Evolutionary conservation across 768 basidiomycete genomes (phyloP).

Genomic region (Lyophyllum shimeji): DNA sequence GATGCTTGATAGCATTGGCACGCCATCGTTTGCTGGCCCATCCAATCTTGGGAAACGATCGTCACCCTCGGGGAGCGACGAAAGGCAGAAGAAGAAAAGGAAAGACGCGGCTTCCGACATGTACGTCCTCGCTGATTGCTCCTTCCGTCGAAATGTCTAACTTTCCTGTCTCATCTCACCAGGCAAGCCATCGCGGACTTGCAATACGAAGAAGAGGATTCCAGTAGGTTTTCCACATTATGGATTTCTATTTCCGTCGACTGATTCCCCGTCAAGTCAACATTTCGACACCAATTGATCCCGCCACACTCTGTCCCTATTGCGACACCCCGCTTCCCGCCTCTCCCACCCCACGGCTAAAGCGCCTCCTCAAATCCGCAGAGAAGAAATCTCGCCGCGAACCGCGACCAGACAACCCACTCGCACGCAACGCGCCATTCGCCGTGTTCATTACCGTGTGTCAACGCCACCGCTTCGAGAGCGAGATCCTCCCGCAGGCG

Average conservation of each 20-base stretch:
- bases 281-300: constrained; percentile 45
- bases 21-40: constrained; percentile 11
- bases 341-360: constrained; percentile 58
- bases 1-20: constrained; percentile 36
- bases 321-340: constrained; percentile 72
- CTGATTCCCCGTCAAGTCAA: constrained; percentile 40
- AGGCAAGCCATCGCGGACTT: not conserved
- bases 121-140: constrained; percentile 9
- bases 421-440: constrained; percentile 58
- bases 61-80: constrained; percentile 32
- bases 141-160: not conserved
- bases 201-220: constrained; percentile 8
- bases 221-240: constrained; percentile 24
- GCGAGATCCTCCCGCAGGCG: constrained; percentile 69
- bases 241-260: not conserved
- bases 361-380: constrained; percentile 50
- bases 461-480: constrained; percentile 79
- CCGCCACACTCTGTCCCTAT: constrained; percentile 73
- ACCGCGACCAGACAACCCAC: constrained; percentile 65
- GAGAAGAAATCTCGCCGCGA: constrained; percentile 55
- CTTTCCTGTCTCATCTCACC: constrained; percentile 7
- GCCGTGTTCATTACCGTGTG: constrained; percentile 66
- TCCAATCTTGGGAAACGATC: constrained; percentile 21
- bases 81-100: constrained; percentile 29
- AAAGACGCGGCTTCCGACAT: constrained; percentile 22